Evolutionary conservation across 2,329 filamentous ascomycete genomes (phyloP).

Genomic region (Tolypocladium pustulatum): DNA sequence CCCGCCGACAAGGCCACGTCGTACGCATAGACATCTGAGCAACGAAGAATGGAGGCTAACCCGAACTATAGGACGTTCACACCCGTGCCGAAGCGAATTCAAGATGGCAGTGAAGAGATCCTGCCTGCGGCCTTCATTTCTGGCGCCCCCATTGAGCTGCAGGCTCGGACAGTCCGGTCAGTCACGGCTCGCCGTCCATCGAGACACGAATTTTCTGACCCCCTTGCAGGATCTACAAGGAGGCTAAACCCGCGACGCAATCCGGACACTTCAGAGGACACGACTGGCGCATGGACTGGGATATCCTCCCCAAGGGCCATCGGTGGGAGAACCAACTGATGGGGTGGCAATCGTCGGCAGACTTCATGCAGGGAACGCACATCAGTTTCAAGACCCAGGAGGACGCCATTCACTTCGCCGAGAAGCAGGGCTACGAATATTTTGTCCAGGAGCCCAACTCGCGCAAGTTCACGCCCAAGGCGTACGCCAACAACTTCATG

Average conservation of each 20-base stretch:
- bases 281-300: slow-evolving; percentile 98
- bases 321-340: slow-evolving; percentile 98
- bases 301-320: slow-evolving; percentile 82
- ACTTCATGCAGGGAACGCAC: slow-evolving; percentile 89
- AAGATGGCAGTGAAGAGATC: slow-evolving; percentile 79
- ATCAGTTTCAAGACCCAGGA: slow-evolving; percentile 88
- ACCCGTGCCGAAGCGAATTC: slow-evolving; percentile 77
- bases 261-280: slow-evolving; percentile 78
- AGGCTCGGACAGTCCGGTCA: slow-evolving; percentile 89
- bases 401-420: slow-evolving; percentile 86
- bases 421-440: slow-evolving; percentile 99
- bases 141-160: slow-evolving; percentile 85
- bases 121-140: slow-evolving; percentile 80
- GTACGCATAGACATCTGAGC: slow-evolving; percentile 35
- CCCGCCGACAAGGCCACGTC: slow-evolving; percentile 83
- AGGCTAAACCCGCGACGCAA: slow-evolving; percentile 89
- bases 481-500: slow-evolving; percentile 93
- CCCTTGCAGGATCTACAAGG: slow-evolving; percentile 69
- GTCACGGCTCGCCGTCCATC: slow-evolving; percentile 11
- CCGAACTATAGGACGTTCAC: slow-evolving; percentile 61
- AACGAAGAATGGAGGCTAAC: neutral
- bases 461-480: slow-evolving; percentile 78
- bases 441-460: slow-evolving; percentile 95
- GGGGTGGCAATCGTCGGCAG: slow-evolving; percentile 94
- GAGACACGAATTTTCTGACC: neutral